Conservation (phyloP, 306 rosid genomes). For the Prunus campanulata region DNA sequence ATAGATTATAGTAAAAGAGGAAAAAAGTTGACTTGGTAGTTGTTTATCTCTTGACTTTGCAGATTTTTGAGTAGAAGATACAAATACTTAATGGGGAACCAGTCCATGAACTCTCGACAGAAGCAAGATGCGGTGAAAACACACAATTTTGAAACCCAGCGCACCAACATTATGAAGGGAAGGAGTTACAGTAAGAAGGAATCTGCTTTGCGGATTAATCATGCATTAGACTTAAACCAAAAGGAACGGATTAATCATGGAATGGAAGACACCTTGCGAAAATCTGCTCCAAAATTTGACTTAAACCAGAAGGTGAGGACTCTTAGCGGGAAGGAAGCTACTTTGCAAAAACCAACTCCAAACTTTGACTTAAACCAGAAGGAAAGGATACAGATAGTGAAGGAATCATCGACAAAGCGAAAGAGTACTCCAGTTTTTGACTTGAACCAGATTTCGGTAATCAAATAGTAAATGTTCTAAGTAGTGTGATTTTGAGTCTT, state of each 20-base stretch:
- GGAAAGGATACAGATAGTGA: conserved; percentile 54
- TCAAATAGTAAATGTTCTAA: not conserved
- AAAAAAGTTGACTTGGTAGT: conserved; percentile 3
- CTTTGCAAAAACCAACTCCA: conserved; percentile 35
- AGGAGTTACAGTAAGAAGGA: conserved; percentile 55
- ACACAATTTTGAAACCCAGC: conserved; percentile 42
- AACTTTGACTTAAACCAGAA: conserved; percentile 54
- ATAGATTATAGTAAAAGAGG: not conserved
- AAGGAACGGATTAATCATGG: conserved; percentile 48
- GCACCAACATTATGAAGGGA: conserved; percentile 35
- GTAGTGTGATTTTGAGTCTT: conserved; percentile 13
- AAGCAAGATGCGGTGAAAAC: conserved; percentile 34
- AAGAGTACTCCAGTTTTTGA: conserved; percentile 53
- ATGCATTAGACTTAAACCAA: conserved; percentile 37
- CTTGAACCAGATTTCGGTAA: conserved; percentile 97
- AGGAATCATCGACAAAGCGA: conserved; percentile 57
- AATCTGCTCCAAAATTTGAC: conserved; percentile 47
- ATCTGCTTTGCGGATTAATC: conserved; percentile 20
- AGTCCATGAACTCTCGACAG: conserved; percentile 35
- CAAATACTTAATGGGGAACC: conserved; percentile 49
- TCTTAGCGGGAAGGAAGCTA: conserved; percentile 41
- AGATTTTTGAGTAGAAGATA: conserved; percentile 77
- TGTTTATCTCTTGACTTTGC: conserved; percentile 22
- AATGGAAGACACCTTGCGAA: conserved; percentile 30
- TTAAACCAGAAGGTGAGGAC: conserved; percentile 60